phyloP scores from a whole-genome alignment of 192 early-diverging fungal species.

The Entrophospora sp. region DNA sequence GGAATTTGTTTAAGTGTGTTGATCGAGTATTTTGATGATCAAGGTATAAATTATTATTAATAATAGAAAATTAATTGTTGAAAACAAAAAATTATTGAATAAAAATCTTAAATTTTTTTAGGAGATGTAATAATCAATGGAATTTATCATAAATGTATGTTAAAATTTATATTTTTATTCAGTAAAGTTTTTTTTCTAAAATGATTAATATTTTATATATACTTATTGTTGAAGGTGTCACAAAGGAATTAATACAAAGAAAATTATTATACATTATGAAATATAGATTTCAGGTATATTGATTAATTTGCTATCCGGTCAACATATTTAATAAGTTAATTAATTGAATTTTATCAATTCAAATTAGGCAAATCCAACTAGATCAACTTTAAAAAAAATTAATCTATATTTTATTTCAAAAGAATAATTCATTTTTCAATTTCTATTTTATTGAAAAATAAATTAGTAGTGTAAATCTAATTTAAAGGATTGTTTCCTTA shows the following conservation, averaged over 20 bases:
- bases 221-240: conserved; percentile 16
- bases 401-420: conserved; percentile 70
- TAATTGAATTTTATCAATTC: not conserved
- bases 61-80: not conserved
- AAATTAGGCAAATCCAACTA: conserved; percentile 55
- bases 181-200: not conserved
- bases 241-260: conserved; percentile 56
- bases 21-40: conserved; percentile 43
- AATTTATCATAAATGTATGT: conserved; percentile 18
- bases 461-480: too few species aligned
- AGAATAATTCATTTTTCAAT: too few species aligned
- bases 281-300: conserved; percentile 45
- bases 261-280: conserved; percentile 58
- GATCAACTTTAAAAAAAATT: conserved; percentile 69
- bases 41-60: conserved; percentile 25
- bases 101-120: conserved; percentile 8
- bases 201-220: not conserved
- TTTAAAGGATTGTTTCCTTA: too few species aligned
- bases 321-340: not conserved
- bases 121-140: conserved; percentile 9
- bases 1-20: conserved; percentile 66
- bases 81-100: not conserved
- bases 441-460: too few species aligned
- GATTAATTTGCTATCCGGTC: not conserved
- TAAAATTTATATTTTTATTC: not conserved